Evolutionary conservation across 192 early-diverging fungal species (phyloP), one percentile per base, ranked within the genome.

Genomic region (Podila clonocystis): DNA sequence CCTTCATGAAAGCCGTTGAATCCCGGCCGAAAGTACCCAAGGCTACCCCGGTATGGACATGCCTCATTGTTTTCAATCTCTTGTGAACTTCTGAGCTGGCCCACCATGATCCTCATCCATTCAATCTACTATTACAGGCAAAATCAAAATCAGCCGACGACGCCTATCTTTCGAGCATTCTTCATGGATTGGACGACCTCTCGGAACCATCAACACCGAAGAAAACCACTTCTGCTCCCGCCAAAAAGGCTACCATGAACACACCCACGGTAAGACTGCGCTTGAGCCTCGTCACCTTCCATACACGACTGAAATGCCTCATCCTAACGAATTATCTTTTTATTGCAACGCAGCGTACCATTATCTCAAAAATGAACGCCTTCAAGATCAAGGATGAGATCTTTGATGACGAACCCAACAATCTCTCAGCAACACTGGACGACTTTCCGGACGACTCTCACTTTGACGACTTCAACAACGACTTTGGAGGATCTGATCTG

Each of bases 331-430:
- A 24, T 8, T n/a, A 48, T 4, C 67, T 29, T 28, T 45, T 9
- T 36, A 9, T 3, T 29, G 15, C 30, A 28, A 15, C 11, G 11
- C 38, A 77, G 74, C 74, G 74, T 22, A 52, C 63, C 26, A 29
- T 77, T 11, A 72, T 80, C 49, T 64, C 70, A 11, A 72, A 69
- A 65, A 41, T 80, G 50, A 69, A 60, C 11, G 68, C 76, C 9
- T 34, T 80, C 9, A 80, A 68, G 48, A 72, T 80, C 62, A 69
- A 73, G 57, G 71, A 80, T 49, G 77, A 80, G 41, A 67, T 72
- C 15, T 9, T 60, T 48, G 71, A 72, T 13, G 61, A 64, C 36
- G 7, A 13, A 17, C 67, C 71, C 17, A 31, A 36, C 2, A 73
- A 69, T 34, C 41, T 69, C 17, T 48, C 77, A 17, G 30, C 70